phyloP scores from a whole-genome alignment of 768 basidiomycete genomes.

The Termitomyces titanicus region DNA sequence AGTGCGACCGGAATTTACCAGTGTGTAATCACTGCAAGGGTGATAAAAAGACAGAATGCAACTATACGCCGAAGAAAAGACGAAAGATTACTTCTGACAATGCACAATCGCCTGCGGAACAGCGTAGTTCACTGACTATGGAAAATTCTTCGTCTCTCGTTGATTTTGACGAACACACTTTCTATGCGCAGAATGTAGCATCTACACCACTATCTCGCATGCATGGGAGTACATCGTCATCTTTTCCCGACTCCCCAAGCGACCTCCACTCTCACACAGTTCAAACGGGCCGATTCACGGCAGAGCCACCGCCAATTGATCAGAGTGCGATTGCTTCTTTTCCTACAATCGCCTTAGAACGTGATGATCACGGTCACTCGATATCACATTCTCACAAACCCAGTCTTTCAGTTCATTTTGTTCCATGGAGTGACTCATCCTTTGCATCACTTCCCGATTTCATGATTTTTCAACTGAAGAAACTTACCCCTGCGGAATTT shows the following conservation, averaged over 20 bases:
- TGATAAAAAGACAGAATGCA: constrained; percentile 51
- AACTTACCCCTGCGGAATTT: constrained; percentile 55
- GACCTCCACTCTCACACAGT: neutral
- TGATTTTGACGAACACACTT: constrained; percentile 13
- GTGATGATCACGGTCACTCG: neutral
- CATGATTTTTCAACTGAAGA: constrained; percentile 51
- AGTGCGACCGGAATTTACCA: constrained; percentile 74
- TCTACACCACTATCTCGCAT: constrained; percentile 20
- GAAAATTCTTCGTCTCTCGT: constrained; percentile 5
- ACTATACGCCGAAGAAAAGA: constrained; percentile 72
- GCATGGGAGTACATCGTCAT: constrained; percentile 12
- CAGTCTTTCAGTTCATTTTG: constrained; percentile 23
- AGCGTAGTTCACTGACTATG: constrained; percentile 5
- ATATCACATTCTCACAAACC: neutral
- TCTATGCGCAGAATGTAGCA: constrained; percentile 47
- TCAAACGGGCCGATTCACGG: constrained; percentile 30
- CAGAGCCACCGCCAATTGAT: constrained; percentile 18
- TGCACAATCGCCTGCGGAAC: constrained; percentile 6
- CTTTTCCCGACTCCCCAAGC: constrained; percentile 11
- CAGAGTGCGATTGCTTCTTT: neutral
- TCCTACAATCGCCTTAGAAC: constrained; percentile 1
- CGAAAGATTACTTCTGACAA: constrained; percentile 42
- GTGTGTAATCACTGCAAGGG: constrained; percentile 67
- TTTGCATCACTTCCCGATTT: constrained; percentile 59
- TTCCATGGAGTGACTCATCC: constrained; percentile 56